A percentile compares a stretch with the other conserved stretches of the same genome.
phyloP scores from a whole-genome alignment of 352 stramenopile genomes.

The Phytophthora ramorum region DNA sequence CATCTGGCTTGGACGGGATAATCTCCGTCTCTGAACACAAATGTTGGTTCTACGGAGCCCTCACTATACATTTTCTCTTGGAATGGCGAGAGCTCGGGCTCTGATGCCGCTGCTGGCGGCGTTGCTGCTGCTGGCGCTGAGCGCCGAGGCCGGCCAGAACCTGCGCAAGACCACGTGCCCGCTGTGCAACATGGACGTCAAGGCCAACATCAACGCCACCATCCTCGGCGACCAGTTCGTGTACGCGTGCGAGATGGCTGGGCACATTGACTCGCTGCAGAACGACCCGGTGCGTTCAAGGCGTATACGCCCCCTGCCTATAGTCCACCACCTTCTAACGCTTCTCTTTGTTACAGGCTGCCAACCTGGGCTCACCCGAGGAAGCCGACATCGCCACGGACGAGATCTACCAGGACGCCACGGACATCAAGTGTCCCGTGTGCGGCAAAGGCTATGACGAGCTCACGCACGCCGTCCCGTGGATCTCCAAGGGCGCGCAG shows the following conservation, averaged over 20 bases:
- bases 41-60: constrained; percentile 4
- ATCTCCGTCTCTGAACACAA: constrained; percentile 15
- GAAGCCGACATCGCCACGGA: constrained; percentile 66
- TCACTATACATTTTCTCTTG: constrained; percentile 25
- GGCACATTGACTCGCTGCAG: constrained; percentile 79
- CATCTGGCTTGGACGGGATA: constrained; percentile 17
- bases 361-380: constrained; percentile 53
- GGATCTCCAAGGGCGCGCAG: constrained; percentile 70
- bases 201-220: constrained; percentile 61
- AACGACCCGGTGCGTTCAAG: constrained; percentile 66
- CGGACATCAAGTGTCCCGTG: constrained; percentile 63
- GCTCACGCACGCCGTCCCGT: constrained; percentile 79
- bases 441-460: constrained; percentile 65
- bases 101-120: constrained; percentile 33
- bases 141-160: constrained; percentile 50
- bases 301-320: background rate
- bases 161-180: constrained; percentile 63
- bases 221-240: constrained; percentile 77
- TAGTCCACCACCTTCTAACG: background rate
- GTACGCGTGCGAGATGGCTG: constrained; percentile 87
- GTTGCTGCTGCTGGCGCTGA: constrained; percentile 29
- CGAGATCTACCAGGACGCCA: constrained; percentile 73
- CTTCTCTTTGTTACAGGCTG: constrained; percentile 5
- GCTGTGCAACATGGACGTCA: constrained; percentile 68
- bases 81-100: constrained; percentile 27